These are phyloP conservation scores for Moniliophthora roreri DNA, from an alignment of 1,284 basidiomycete species.

Conservation along the genomic window DNA sequence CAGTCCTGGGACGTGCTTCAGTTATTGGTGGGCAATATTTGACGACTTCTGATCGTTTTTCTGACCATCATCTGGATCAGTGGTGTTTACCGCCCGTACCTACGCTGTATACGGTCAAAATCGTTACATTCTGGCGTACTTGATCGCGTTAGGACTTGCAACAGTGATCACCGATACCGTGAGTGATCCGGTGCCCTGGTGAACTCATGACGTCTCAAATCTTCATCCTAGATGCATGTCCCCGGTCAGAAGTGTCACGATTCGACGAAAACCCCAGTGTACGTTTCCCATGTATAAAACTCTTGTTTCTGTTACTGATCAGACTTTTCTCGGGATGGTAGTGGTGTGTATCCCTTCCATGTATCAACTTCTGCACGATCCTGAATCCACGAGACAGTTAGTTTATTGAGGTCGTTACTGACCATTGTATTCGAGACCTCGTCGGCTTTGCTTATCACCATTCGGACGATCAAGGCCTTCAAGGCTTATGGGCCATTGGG, in stretches of 20 bases:
- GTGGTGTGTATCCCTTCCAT: too few relatives aligned
- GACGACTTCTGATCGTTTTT: neutral
- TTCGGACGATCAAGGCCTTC: constrained; percentile 9
- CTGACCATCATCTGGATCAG: neutral
- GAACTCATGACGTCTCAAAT: neutral
- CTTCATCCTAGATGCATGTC: neutral
- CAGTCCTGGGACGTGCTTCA: constrained; percentile 17
- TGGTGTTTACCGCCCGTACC: constrained; percentile 8
- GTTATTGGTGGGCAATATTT: neutral
- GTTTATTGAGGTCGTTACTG: constrained; percentile 9
- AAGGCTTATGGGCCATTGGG: constrained; percentile 7
- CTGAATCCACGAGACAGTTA: neutral
- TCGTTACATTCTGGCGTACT: constrained; percentile 3
- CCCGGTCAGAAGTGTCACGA: constrained; percentile 1
- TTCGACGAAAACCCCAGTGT: neutral
- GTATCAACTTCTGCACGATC: too few relatives aligned
- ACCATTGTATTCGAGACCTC: constrained; percentile 14
- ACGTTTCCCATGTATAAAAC: neutral
- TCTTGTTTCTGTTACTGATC: neutral
- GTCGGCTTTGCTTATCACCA: constrained; percentile 3
- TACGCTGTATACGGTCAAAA: constrained; percentile 11
- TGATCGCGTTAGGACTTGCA: constrained; percentile 3
- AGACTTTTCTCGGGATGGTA: too few relatives aligned
- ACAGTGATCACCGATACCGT: constrained; percentile 14
- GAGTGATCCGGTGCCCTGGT: neutral